phyloP scores from a whole-genome alignment of 2,329 filamentous ascomycete genomes.

The Grosmannia clavigera region DNA sequence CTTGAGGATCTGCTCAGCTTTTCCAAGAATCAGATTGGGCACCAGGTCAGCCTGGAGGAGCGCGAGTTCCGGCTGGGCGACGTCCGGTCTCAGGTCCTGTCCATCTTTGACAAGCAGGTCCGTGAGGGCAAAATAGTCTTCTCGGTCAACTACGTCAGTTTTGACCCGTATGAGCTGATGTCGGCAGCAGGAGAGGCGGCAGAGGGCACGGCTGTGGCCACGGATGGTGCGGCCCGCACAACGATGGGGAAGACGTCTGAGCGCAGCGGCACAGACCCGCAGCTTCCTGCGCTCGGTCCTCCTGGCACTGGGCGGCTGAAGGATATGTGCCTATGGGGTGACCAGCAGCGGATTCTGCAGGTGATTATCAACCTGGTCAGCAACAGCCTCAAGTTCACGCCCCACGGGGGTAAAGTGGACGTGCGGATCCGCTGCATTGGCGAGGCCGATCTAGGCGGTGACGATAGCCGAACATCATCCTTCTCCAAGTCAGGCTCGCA shows the following conservation, averaged over 20 bases:
- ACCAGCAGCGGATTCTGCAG: constrained; percentile 80
- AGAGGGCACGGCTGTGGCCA: not conserved
- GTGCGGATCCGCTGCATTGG: constrained; percentile 64
- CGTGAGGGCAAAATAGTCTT: constrained; percentile 67
- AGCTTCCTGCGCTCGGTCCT: constrained; percentile 48
- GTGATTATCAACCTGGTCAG: constrained; percentile 90
- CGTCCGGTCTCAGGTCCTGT: constrained; percentile 66
- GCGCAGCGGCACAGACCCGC: constrained; percentile 17
- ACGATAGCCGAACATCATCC: constrained; percentile 40
- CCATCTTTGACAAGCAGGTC: constrained; percentile 85
- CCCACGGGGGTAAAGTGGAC: constrained; percentile 59
- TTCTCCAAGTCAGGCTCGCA: constrained; percentile 33
- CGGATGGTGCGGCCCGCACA: not conserved
- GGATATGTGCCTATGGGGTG: constrained; percentile 85
- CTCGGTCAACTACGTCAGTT: constrained; percentile 55
- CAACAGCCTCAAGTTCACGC: constrained; percentile 87
- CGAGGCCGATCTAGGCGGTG: constrained; percentile 32
- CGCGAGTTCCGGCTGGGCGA: constrained; percentile 79
- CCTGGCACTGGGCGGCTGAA: constrained; percentile 56
- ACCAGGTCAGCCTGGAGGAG: constrained; percentile 69
- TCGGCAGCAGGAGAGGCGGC: not conserved
- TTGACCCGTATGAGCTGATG: constrained; percentile 17
- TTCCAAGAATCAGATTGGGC: constrained; percentile 88
- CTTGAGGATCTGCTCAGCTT: constrained; percentile 85
- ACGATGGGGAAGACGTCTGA: not conserved